Evolutionary conservation across 371 early-diverging fungal genomes (phyloP).

Genomic region (Mucor ambiguus): DNA sequence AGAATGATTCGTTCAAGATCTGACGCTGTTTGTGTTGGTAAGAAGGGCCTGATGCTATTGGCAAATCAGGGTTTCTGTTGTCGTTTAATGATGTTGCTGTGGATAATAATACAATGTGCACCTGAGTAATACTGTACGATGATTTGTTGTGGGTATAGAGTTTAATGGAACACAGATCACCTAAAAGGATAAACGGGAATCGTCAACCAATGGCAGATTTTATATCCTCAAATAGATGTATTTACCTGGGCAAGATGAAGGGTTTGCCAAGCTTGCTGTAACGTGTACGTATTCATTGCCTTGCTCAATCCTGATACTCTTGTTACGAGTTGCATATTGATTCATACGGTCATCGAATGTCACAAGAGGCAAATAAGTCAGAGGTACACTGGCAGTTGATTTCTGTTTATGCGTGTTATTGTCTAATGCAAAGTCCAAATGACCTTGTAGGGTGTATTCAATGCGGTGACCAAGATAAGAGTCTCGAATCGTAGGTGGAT

Average conservation of each 20-base stretch:
- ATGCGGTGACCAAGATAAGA: constrained; percentile 36
- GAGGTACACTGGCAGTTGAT: constrained; percentile 17
- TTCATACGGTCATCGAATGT: constrained; percentile 10
- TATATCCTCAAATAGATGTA: not conserved
- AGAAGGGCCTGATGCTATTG: constrained; percentile 13
- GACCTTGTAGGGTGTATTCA: constrained; percentile 44
- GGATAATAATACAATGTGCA: constrained; percentile 35
- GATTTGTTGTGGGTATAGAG: constrained; percentile 37
- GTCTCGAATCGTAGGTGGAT: constrained; percentile 45
- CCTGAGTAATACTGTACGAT: constrained; percentile 37
- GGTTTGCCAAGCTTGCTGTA: constrained; percentile 35
- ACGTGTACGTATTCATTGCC: constrained; percentile 28
- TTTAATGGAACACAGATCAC: constrained; percentile 45
- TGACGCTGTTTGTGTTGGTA: constrained; percentile 35
- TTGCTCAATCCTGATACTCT: constrained; percentile 11
- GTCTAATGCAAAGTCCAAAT: constrained; percentile 14
- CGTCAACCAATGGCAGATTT: constrained; percentile 6
- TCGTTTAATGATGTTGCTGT: constrained; percentile 24
- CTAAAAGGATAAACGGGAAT: constrained; percentile 26
- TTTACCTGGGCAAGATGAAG: constrained; percentile 50
- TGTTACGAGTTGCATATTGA: constrained; percentile 7
- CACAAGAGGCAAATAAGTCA: constrained; percentile 47
- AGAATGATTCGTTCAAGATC: constrained; percentile 30
- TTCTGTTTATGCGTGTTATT: constrained; percentile 13
- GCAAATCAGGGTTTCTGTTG: constrained; percentile 11